phyloP scores from a whole-genome alignment of 345 rosid species.

The Excoecaria agallocha region DNA sequence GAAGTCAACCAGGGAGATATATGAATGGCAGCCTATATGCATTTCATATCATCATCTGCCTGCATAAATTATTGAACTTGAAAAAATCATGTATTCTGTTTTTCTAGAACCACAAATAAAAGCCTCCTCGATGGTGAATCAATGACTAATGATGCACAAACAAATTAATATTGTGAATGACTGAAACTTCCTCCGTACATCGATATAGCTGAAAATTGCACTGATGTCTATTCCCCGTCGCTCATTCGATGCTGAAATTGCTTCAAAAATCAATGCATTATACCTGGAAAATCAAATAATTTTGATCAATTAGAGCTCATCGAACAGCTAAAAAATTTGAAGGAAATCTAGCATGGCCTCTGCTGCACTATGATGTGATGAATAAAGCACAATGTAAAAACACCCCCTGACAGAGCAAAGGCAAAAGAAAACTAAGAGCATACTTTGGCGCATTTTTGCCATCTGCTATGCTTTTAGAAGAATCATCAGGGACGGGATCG shows the following conservation, averaged over 20 bases:
- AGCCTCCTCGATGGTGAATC: not conserved
- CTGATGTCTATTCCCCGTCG: constrained; percentile 59
- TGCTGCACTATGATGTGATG: not conserved
- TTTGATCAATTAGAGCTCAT: constrained; percentile 1
- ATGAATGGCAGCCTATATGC: not conserved
- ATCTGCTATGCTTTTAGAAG: constrained; percentile 19
- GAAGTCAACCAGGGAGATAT: not conserved
- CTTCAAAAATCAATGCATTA: constrained; percentile 75
- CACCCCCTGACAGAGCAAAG: not conserved
- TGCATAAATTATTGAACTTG: not conserved
- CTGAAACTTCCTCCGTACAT: constrained; percentile 38
- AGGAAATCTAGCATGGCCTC: not conserved
- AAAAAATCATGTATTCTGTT: not conserved
- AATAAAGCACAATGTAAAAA: not conserved
- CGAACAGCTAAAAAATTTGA: not conserved
- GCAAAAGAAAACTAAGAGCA: not conserved
- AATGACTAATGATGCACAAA: not conserved
- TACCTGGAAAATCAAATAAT: constrained; percentile 40
- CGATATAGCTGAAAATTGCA: constrained; percentile 61
- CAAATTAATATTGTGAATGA: not conserved
- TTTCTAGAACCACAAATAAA: not conserved
- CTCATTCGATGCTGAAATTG: constrained; percentile 56
- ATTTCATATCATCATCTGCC: not conserved
- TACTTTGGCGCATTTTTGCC: constrained; percentile 46
- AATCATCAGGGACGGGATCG: constrained; percentile 29